Conservation (phyloP, 2,329 filamentous ascomycete species). For the Xylariaceae sp. region DNA sequence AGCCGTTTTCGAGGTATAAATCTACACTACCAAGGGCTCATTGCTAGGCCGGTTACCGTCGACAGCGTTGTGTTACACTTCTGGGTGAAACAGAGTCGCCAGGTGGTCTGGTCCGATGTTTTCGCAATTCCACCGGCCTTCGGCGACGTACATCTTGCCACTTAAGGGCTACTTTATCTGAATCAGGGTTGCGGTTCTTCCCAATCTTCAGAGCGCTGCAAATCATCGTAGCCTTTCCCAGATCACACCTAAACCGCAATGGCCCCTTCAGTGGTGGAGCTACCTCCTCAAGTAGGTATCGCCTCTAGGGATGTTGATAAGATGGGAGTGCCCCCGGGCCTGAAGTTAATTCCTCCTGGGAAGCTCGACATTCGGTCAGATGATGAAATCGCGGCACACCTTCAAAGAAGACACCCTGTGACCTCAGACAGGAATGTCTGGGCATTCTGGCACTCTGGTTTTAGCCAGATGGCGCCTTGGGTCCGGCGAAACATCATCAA, state of each 20-base stretch:
- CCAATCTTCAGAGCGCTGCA: background rate
- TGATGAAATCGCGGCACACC: constrained; percentile 36
- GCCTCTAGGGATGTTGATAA: constrained; percentile 10
- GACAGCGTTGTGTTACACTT: too few relatives aligned
- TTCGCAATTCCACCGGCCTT: background rate
- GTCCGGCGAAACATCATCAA: constrained; percentile 41
- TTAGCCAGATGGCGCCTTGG: constrained; percentile 39
- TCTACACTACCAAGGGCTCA: too few relatives aligned
- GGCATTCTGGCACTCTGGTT: constrained; percentile 47
- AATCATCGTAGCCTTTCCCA: background rate
- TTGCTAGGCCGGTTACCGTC: too few relatives aligned
- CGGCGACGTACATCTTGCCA: background rate
- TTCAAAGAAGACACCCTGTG: constrained; percentile 36
- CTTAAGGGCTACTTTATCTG: background rate
- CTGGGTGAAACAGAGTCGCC: background rate
- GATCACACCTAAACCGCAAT: constrained; percentile 7
- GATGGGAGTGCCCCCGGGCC: constrained; percentile 22
- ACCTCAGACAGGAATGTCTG: constrained; percentile 46
- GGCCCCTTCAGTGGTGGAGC: constrained; percentile 21
- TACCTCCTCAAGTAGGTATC: constrained; percentile 11
- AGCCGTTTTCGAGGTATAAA: background rate
- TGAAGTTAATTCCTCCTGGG: constrained; percentile 26
- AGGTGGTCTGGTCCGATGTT: background rate
- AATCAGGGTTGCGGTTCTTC: background rate
- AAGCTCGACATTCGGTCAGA: constrained; percentile 36